phyloP scores from a whole-genome alignment of 805 yeast genomes.

The Cyberlindnera bimundalis region DNA sequence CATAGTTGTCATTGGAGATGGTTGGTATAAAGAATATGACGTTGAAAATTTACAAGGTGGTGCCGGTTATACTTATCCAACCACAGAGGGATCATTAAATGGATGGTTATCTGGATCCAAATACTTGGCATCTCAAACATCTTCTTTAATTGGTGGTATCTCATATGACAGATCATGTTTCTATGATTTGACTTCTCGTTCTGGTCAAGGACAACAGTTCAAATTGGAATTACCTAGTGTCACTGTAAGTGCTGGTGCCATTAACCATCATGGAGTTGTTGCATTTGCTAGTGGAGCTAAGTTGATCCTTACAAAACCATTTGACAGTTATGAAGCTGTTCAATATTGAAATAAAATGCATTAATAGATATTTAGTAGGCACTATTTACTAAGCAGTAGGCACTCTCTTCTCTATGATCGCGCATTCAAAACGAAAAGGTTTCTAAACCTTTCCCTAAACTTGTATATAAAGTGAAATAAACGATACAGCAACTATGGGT shows the following conservation, averaged over 20 bases:
- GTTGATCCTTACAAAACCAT: conserved; percentile 24
- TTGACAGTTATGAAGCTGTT: conserved; percentile 27
- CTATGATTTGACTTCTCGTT: conserved; percentile 21
- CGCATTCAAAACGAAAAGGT: neutral
- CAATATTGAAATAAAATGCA: conserved; percentile 9
- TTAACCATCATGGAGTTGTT: conserved; percentile 23
- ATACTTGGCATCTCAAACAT: conserved; percentile 17
- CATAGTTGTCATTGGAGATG: conserved; percentile 31
- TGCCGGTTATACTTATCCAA: conserved; percentile 31
- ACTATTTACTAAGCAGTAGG: no score
- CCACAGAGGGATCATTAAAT: conserved; percentile 15
- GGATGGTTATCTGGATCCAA: conserved; percentile 23
- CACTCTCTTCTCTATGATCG: no score
- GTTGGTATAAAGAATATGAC: conserved; percentile 33
- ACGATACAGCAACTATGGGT: no score
- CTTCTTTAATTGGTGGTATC: conserved; percentile 23
- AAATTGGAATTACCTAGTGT: conserved; percentile 22
- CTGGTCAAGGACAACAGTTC: conserved; percentile 22
- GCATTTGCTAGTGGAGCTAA: conserved; percentile 25
- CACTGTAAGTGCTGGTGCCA: conserved; percentile 22
- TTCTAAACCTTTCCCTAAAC: no score
- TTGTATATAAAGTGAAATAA: no score
- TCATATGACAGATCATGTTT: conserved; percentile 22
- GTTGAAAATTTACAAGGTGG: conserved; percentile 29
- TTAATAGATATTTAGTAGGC: no score